Conservation (phyloP, 768 basidiomycete species). For the Amanita brunnescens region DNA sequence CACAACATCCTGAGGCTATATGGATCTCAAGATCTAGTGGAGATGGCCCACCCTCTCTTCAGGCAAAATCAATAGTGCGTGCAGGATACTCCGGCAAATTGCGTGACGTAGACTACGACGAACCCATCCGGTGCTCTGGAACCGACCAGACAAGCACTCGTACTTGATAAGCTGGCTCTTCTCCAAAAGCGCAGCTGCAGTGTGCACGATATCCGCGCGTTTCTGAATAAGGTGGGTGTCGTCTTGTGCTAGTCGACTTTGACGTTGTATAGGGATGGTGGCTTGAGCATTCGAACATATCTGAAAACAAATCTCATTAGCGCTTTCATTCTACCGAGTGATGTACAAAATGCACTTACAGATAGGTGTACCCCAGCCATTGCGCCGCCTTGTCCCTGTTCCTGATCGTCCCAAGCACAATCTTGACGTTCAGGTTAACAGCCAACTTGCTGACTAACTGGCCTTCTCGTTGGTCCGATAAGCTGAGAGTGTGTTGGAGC, state of each 20-base stretch:
- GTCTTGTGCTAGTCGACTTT: slow-evolving; percentile 85
- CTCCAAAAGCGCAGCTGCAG: slow-evolving; percentile 87
- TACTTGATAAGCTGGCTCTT: slow-evolving; percentile 94
- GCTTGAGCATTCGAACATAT: slow-evolving; percentile 90
- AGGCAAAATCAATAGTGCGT: no score
- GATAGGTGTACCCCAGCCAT: slow-evolving; percentile 92
- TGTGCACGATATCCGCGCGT: slow-evolving; percentile 87
- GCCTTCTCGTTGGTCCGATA: slow-evolving; percentile 94
- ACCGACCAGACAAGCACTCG: slow-evolving; percentile 74
- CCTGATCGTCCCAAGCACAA: slow-evolving; percentile 91
- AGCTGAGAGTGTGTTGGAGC: slow-evolving; percentile 90
- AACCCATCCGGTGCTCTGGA: no score
- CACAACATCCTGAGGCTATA: no score
- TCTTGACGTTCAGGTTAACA: slow-evolving; percentile 95
- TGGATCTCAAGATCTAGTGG: no score
- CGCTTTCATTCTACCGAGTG: not conserved
- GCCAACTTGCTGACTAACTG: slow-evolving; percentile 90
- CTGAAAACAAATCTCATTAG: slow-evolving; percentile 28
- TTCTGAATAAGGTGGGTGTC: slow-evolving; percentile 83
- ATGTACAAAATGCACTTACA: slow-evolving; percentile 41
- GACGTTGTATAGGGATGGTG: slow-evolving; percentile 81
- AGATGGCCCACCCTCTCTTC: no score
- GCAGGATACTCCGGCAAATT: no score
- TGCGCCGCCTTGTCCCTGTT: slow-evolving; percentile 97
- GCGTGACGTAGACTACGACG: no score